Percentiles rank a stretch among this genome's conserved stretches.
Evolutionary conservation across 208 protist species (phyloP).

Genomic region (Lotmaria passim): DNA sequence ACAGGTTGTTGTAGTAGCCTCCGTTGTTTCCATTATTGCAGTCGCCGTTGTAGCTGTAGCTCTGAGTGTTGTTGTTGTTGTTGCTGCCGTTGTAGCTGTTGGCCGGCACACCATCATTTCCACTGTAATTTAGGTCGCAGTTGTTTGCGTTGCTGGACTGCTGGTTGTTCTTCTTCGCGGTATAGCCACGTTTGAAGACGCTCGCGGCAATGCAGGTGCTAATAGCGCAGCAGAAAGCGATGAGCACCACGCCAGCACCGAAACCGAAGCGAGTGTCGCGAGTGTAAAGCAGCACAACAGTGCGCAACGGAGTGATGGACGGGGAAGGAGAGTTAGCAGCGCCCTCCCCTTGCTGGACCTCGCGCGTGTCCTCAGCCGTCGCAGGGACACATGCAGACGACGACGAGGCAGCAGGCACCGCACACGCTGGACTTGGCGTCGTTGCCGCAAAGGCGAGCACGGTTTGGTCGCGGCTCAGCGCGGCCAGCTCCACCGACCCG

Average conservation of each 20-base stretch:
- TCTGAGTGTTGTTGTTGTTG: constrained; percentile 12
- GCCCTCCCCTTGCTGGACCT: neutral
- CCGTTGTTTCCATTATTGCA: neutral
- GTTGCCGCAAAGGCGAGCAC: neutral
- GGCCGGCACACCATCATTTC: too few relatives aligned
- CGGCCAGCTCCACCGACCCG: neutral
- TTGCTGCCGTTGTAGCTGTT: constrained; percentile 10
- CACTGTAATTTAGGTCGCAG: neutral
- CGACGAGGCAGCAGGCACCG: neutral
- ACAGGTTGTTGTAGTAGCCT: constrained; percentile 11
- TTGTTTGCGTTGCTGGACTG: constrained; percentile 2
- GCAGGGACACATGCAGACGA: neutral
- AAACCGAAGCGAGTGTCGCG: constrained; percentile 20
- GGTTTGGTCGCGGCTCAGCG: neutral
- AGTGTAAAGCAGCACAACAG: constrained; percentile 26
- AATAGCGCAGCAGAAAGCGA: constrained; percentile 19
- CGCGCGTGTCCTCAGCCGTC: neutral
- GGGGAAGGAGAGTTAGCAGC: neutral
- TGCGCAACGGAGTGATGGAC: neutral
- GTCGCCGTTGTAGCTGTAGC: constrained; percentile 10
- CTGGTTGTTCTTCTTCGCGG: constrained; percentile 15
- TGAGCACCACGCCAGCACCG: constrained; percentile 14
- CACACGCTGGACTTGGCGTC: neutral
- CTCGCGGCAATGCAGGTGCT: constrained; percentile 23
- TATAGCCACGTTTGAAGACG: constrained; percentile 26